A percentile compares a stretch with the other conserved stretches of the same genome.
Conservation (phyloP, 129 eudicot genomes). For the Ambrosia artemisiifolia region DNA sequence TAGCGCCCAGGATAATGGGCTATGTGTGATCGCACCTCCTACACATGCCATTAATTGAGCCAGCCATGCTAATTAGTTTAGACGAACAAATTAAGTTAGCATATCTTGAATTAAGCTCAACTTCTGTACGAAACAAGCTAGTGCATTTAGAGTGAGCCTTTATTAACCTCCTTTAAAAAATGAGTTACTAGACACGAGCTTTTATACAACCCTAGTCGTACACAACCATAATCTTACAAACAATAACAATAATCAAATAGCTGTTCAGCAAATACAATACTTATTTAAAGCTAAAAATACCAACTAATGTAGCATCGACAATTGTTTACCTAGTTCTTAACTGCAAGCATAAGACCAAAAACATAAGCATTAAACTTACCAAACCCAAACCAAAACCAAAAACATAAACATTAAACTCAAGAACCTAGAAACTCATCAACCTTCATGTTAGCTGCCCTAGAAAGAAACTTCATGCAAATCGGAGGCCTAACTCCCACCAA, state of each 20-base stretch:
- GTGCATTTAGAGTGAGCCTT: too few relatives aligned
- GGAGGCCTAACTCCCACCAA: conserved; percentile 82
- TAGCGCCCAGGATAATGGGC: too few relatives aligned
- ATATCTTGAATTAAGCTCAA: too few relatives aligned
- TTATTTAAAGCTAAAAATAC: conserved; percentile 19
- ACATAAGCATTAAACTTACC: not conserved
- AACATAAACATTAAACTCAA: conserved; percentile 7
- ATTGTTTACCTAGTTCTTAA: conserved; percentile 14
- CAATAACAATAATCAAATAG: not conserved
- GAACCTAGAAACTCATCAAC: conserved; percentile 55
- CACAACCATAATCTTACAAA: not conserved
- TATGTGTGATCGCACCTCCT: too few relatives aligned
- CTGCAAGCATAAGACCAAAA: not conserved
- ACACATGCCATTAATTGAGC: too few relatives aligned
- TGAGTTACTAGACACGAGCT: too few relatives aligned
- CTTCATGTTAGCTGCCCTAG: conserved; percentile 43
- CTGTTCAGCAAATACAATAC: conserved; percentile 6
- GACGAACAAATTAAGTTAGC: too few relatives aligned
- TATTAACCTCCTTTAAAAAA: too few relatives aligned
- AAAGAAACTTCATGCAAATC: conserved; percentile 91
- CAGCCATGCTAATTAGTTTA: too few relatives aligned
- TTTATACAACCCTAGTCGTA: not conserved
- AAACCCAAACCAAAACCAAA: conserved; percentile 5
- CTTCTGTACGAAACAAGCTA: too few relatives aligned
- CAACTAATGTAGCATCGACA: conserved; percentile 12